Percentiles rank a stretch among this genome's conserved stretches.
Evolutionary conservation across 495 filamentous ascomycete genomes (phyloP).

Genomic region (Hypoxylon trugodes): DNA sequence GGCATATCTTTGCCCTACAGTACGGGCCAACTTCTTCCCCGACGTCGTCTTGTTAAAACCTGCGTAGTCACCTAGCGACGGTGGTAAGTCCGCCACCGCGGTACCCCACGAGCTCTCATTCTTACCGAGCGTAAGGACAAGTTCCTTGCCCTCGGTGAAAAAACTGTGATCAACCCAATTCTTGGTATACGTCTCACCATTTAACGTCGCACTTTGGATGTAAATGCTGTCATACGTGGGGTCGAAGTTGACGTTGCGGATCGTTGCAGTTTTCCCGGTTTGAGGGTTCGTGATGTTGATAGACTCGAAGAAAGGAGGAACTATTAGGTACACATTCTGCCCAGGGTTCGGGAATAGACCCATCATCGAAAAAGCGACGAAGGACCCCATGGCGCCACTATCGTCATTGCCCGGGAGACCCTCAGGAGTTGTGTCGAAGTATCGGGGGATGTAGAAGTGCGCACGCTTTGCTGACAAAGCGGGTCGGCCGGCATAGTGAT

Average conservation of each 20-base stretch:
- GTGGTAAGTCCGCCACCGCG: slow-evolving; percentile 68
- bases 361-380: slow-evolving; percentile 74
- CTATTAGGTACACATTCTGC: slow-evolving; percentile 79
- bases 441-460: slow-evolving; percentile 73
- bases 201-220: slow-evolving; percentile 74
- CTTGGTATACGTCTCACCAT: slow-evolving; percentile 69
- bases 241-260: slow-evolving; percentile 71
- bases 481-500: slow-evolving; percentile 74
- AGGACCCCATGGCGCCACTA: slow-evolving; percentile 76
- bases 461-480: slow-evolving; percentile 67
- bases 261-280: slow-evolving; percentile 68
- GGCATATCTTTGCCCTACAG: slow-evolving; percentile 22
- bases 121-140: slow-evolving; percentile 70
- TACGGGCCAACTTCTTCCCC: slow-evolving; percentile 12
- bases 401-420: slow-evolving; percentile 80
- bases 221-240: slow-evolving; percentile 67
- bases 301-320: slow-evolving; percentile 69
- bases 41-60: slow-evolving; percentile 42
- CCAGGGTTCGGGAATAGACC: slow-evolving; percentile 79
- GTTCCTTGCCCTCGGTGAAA: slow-evolving; percentile 72
- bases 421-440: slow-evolving; percentile 65
- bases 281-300: slow-evolving; percentile 69
- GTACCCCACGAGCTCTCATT: slow-evolving; percentile 77
- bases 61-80: slow-evolving; percentile 54
- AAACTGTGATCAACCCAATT: slow-evolving; percentile 81